Evolutionary conservation across 75 land plant species (phyloP), one percentile per base, ranked within the genome.

Genomic region (Larix kaempferi): DNA sequence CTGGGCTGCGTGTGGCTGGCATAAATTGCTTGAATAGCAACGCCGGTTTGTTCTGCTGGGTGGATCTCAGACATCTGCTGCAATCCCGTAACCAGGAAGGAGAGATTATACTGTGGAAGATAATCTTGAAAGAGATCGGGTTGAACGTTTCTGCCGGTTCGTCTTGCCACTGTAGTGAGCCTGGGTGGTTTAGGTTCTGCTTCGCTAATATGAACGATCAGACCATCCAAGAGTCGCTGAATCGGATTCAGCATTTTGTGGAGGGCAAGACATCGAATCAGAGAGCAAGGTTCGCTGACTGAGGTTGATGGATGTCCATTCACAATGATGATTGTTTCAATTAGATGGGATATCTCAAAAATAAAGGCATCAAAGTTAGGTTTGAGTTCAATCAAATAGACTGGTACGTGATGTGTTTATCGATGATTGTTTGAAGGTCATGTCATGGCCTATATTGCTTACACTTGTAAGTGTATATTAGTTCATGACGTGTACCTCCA

Each of bases 121-220:
- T 65, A 69, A 75, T 93, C 3, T 13, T 91, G 26, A 82, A 85
- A 65, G 81, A 91, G 10, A 86, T 83, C 2, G 84, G 89, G 14
- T 13, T 93, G 26, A 92, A 91, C 69, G 77, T 93, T 35, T 92
- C 94, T 2, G 89, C 96, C 1, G 94, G 96, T 2, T 85, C 88
- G 0, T 83, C 94, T 7, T 93, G 91, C 81, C 89, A 88, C 44
- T 93, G 94, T 78, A n/a, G 15, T 22, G 94, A 93, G 80, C 92
- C 96, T 3, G 95, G 95, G 7, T 93, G 95, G 95, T 93, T 93
- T n/a, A 78, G 95, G 27, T 74, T 93, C 2, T 91, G 96, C 77
- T 91, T 93, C 64, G 96, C 90, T 33, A 86, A 86, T 80, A 86
- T 91, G 82, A 59, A 72, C 10, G 81, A 87, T 15, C 83, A 87